phyloP scores from a whole-genome alignment of 169 alveolate genomes.

The Babesia gibsoni region DNA sequence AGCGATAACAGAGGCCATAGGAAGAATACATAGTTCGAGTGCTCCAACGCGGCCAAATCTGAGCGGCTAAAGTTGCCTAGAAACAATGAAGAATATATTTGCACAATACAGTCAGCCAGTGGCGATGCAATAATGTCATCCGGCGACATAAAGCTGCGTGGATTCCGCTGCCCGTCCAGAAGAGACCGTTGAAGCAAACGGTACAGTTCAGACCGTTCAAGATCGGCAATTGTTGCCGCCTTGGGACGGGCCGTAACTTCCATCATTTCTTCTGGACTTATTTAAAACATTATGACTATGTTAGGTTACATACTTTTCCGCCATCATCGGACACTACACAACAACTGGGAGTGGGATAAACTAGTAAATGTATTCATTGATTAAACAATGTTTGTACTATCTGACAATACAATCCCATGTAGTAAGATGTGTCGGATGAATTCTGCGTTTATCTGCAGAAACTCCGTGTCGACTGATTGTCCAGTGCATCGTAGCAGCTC shows the following conservation, averaged over 20 bases:
- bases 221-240: conserved; percentile 40
- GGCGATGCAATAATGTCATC: conserved; percentile 10
- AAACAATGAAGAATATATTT: conserved; percentile 19
- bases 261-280: conserved; percentile 8
- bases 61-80: conserved; percentile 27
- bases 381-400: not conserved
- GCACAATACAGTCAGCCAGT: conserved; percentile 12
- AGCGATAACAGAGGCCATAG: conserved; percentile 50
- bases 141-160: conserved; percentile 18
- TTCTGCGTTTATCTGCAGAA: not conserved
- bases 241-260: conserved; percentile 15
- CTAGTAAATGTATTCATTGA: not conserved
- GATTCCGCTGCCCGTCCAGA: not conserved
- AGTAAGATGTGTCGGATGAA: conserved; percentile 29
- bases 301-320: not conserved
- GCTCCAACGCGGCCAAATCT: conserved; percentile 52
- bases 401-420: not conserved
- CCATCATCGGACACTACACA: not conserved
- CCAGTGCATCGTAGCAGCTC: conserved; percentile 1
- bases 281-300: not conserved
- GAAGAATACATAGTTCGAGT: conserved; percentile 41
- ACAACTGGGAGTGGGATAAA: not conserved
- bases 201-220: conserved; percentile 32
- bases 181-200: conserved; percentile 37
- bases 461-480: not conserved